A percentile compares a stretch with the other conserved stretches of the same genome.
These are phyloP conservation scores for Coemansia sp. DNA, from an alignment of 192 early-diverging fungal species.

Conservation along the genomic window DNA sequence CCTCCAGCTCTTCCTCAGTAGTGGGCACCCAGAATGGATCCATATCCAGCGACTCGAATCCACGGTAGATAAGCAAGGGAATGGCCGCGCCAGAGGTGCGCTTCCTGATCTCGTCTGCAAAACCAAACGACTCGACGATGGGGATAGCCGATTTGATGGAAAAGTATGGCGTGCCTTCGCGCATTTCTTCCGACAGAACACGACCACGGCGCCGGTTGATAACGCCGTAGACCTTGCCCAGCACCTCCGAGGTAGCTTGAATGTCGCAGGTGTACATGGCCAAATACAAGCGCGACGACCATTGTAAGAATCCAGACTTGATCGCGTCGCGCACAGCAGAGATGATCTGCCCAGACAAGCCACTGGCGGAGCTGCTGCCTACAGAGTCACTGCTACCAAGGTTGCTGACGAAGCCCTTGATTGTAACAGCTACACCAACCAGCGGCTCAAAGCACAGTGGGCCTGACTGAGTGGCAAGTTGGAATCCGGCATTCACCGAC, in stretches of 20 bases:
- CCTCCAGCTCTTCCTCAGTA: constrained; percentile 97
- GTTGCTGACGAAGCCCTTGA: constrained; percentile 33
- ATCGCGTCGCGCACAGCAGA: constrained; percentile 84
- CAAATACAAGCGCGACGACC: constrained; percentile 93
- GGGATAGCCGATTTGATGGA: constrained; percentile 85
- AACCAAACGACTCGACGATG: constrained; percentile 99
- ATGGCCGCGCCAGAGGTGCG: constrained; percentile 93
- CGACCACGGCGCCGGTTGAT: constrained; percentile 88
- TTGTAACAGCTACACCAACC: constrained; percentile 68
- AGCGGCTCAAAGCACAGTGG: constrained; percentile 96
- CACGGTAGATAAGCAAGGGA: constrained; percentile 94
- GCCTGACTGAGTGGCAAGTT: constrained; percentile 85
- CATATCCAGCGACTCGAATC: constrained; percentile 88
- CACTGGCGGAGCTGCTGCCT: constrained; percentile 17
- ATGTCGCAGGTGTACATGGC: constrained; percentile 99
- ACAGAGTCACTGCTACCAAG: neutral
- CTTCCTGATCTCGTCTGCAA: constrained; percentile 97
- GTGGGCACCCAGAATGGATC: constrained; percentile 99
- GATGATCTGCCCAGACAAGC: constrained; percentile 81
- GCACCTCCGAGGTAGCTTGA: constrained; percentile 90
- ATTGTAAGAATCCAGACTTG: constrained; percentile 83
- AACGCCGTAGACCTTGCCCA: constrained; percentile 96
- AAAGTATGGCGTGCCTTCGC: constrained; percentile 98
- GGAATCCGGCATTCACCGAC: constrained; percentile 89
- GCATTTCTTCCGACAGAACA: constrained; percentile 94